A percentile compares a stretch with the other conserved stretches of the same genome.
Evolutionary conservation across 768 basidiomycete species (phyloP).

Genomic region (Boletus vinaceobasis): DNA sequence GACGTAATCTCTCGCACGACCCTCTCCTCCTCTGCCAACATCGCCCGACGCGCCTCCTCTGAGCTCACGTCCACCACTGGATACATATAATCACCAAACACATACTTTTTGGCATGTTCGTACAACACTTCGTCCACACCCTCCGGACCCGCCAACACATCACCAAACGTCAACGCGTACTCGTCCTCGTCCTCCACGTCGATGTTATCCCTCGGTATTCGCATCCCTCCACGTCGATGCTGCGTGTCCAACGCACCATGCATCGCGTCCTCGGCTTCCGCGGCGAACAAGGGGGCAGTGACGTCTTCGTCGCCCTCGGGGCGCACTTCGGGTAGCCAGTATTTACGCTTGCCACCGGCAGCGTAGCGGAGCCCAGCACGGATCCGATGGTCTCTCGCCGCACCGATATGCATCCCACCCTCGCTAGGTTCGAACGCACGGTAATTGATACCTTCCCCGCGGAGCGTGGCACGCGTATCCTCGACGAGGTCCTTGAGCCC

Average conservation of each 20-base stretch:
- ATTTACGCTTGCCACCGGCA: slow-evolving; percentile 87
- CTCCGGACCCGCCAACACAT: slow-evolving; percentile 45
- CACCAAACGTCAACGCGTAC: slow-evolving; percentile 26
- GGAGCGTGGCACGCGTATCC: slow-evolving; percentile 77
- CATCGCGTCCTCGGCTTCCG: slow-evolving; percentile 61
- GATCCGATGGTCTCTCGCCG: slow-evolving; percentile 81
- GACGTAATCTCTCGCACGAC: slow-evolving; percentile 26
- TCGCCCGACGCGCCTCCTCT: slow-evolving; percentile 31
- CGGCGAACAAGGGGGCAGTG: slow-evolving; percentile 69
- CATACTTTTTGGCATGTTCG: slow-evolving; percentile 66
- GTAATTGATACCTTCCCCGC: slow-evolving; percentile 91
- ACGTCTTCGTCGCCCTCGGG: slow-evolving; percentile 48
- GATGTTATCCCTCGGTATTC: slow-evolving; percentile 23
- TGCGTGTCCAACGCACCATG: slow-evolving; percentile 60
- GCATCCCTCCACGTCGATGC: slow-evolving; percentile 20
- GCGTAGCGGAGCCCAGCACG: slow-evolving; percentile 89
- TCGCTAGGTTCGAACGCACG: slow-evolving; percentile 96
- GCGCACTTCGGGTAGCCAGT: slow-evolving; percentile 80
- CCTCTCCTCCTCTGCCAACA: slow-evolving; percentile 31
- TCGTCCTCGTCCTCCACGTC: slow-evolving; percentile 37
- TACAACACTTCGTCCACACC: slow-evolving; percentile 76
- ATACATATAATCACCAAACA: slow-evolving; percentile 91
- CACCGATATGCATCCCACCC: slow-evolving; percentile 87
- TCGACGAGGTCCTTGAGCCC: slow-evolving; percentile 83
- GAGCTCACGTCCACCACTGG: slow-evolving; percentile 86